Conservation (phyloP, 805 yeast genomes). For the Kodamaea neixiangensis region DNA sequence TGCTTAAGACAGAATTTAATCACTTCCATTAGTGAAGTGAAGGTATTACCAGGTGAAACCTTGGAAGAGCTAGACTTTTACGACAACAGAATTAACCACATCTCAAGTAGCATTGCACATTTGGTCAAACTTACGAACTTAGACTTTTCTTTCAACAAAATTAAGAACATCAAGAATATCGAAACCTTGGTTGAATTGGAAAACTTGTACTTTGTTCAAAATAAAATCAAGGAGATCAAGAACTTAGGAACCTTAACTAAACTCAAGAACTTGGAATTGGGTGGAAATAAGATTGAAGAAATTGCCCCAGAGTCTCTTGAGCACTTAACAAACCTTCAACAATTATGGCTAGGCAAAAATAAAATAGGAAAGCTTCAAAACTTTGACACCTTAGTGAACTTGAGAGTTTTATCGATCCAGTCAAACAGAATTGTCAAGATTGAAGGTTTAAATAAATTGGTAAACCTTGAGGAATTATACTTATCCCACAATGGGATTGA, state of each 20-base stretch:
- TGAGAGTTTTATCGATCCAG: conserved; percentile 83
- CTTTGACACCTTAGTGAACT: conserved; percentile 56
- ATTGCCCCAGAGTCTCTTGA: conserved; percentile 56
- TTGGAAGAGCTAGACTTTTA: conserved; percentile 84
- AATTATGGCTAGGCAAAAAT: conserved; percentile 94
- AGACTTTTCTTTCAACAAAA: conserved; percentile 89
- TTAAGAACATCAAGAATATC: conserved; percentile 80
- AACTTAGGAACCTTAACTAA: conserved; percentile 58
- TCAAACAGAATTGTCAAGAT: conserved; percentile 76
- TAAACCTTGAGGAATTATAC: conserved; percentile 80
- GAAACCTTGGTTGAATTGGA: conserved; percentile 61
- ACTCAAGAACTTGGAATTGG: conserved; percentile 77
- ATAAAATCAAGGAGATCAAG: conserved; percentile 73
- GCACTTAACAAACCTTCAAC: conserved; percentile 56
- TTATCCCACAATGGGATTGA: conserved; percentile 80
- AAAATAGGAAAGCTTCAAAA: conserved; percentile 66
- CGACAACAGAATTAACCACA: conserved; percentile 88
- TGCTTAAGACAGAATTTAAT: conserved; percentile 84
- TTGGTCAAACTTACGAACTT: conserved; percentile 57
- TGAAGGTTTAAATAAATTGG: conserved; percentile 76
- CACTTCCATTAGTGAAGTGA: conserved; percentile 56
- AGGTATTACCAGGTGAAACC: conserved; percentile 61
- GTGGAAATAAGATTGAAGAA: conserved; percentile 74
- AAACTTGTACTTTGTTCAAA: conserved; percentile 84
- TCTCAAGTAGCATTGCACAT: conserved; percentile 66